Evolutionary conservation across 257 asterid genomes (phyloP), one percentile per base, ranked within the genome.

Genomic region (Ocimum tenuiflorum): DNA sequence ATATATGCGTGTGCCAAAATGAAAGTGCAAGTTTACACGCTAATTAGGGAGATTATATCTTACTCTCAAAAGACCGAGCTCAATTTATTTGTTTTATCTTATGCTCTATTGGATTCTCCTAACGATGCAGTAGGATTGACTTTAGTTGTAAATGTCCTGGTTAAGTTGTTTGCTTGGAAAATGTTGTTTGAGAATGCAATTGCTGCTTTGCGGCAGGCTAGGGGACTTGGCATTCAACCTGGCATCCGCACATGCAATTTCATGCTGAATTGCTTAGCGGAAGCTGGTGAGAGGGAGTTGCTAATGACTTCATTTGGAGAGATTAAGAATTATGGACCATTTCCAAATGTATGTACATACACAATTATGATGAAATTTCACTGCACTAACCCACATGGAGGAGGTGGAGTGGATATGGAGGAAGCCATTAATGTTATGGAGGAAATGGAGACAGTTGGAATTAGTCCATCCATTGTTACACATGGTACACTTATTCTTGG

Each of bases 211-310:
- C 15, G 33, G n/a, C 82, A 48, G 63, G 79, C 83, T 18, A 82
- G 67, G 77, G 56, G 67, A 36, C 54, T 71, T 54, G 85, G 88
- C 53, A 29, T 80, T 47, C 74, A 61, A 70, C 83, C 79, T 17
- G 67, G 73, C 39, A 71, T 80, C 50, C 79, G 72, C 3, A 60
- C 91, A 1, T 81, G 85, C 73, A 85, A 85, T 77, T 82, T 82
- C 73, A 79, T 83, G 84, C 87, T 85, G 36, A 87, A 87, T 66
- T 80, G 85, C 49, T 75, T 85, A 70, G 73, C 77, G 9, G 88
- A 85, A 52, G 76, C 77, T 13, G 72, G 71, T 53, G 72, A 74
- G 58, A 72, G 69, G 73, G 77, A 70, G 11, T 3, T 8, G 1
- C 62, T 80, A 20, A 45, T 70, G 59, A 49, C 59, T 63, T 63